These are phyloP conservation scores for Boletus hoseneyae DNA, from an alignment of 1,284 basidiomycete genomes.

Conservation along the genomic window DNA sequence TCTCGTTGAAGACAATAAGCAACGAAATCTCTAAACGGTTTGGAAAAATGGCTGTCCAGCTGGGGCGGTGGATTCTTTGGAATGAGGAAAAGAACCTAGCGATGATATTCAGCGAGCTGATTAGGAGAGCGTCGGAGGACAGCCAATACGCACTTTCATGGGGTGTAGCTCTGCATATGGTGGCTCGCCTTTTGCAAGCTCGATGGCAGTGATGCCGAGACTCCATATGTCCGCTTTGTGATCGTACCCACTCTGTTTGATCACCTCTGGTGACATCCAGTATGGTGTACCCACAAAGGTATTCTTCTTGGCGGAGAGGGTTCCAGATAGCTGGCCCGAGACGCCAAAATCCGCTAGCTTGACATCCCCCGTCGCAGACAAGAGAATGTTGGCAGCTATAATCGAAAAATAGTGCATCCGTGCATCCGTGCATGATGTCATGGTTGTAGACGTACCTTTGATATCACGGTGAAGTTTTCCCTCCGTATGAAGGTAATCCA, in stretches of 20 bases:
- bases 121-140: not conserved
- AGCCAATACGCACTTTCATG: slow-evolving; percentile 74
- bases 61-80: slow-evolving; percentile 96
- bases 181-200: slow-evolving; percentile 95
- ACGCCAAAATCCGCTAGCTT: slow-evolving; percentile 99
- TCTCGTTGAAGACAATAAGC: slow-evolving; percentile 91
- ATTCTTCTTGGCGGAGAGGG: slow-evolving; percentile 97
- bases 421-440: not conserved
- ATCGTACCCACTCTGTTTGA: slow-evolving; percentile 99
- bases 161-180: slow-evolving; percentile 98
- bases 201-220: slow-evolving; percentile 94
- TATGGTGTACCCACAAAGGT: slow-evolving; percentile 97
- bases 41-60: slow-evolving; percentile 86
- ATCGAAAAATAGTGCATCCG: not conserved
- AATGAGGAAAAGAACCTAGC: slow-evolving; percentile 91
- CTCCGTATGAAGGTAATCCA: slow-evolving; percentile 95
- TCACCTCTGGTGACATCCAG: slow-evolving; percentile 99
- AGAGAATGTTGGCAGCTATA: slow-evolving; percentile 89
- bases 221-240: slow-evolving; percentile 99
- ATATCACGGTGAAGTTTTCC: slow-evolving; percentile 98
- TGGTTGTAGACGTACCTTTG: slow-evolving; percentile 65
- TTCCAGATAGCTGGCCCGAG: slow-evolving; percentile 96
- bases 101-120: slow-evolving; percentile 2
- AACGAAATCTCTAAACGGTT: slow-evolving; percentile 93
- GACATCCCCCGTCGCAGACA: slow-evolving; percentile 94